Conservation (phyloP, 768 basidiomycete species). For the Leucogyrophana mollusca region DNA sequence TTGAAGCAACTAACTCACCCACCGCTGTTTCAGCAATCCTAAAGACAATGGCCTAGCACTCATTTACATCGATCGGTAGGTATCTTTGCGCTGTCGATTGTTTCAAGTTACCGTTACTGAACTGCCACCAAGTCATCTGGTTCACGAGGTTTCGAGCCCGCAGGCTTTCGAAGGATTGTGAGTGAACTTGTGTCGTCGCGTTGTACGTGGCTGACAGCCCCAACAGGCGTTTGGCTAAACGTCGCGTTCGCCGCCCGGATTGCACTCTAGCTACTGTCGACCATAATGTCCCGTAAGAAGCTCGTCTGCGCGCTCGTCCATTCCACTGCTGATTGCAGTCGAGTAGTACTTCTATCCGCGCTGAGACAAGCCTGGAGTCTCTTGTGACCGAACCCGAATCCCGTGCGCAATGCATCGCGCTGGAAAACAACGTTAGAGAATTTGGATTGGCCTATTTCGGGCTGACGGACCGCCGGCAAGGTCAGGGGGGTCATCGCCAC, state of each 20-base stretch:
- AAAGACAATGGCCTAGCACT: constrained; percentile 78
- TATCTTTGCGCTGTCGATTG: no score
- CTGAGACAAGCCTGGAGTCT: constrained; percentile 63
- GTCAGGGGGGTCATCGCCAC: constrained; percentile 33
- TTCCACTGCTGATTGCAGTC: constrained; percentile 39
- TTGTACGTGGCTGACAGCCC: constrained; percentile 10
- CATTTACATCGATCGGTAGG: constrained; percentile 80
- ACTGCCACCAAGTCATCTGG: constrained; percentile 43
- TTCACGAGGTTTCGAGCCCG: constrained; percentile 93
- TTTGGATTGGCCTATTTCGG: constrained; percentile 93
- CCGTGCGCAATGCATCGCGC: constrained; percentile 75
- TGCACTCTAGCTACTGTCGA: constrained; percentile 89
- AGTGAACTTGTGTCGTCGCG: constrained; percentile 22
- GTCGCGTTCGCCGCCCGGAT: constrained; percentile 80
- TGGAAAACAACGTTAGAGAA: constrained; percentile 89
- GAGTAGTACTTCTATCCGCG: constrained; percentile 62
- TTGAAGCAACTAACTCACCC: constrained; percentile 11
- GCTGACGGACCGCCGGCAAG: constrained; percentile 86
- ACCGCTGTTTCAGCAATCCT: constrained; percentile 46
- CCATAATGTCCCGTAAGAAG: constrained; percentile 80
- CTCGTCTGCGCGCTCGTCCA: neutral
- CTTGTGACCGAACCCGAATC: constrained; percentile 88
- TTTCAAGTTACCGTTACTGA: neutral
- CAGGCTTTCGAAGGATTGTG: constrained; percentile 89
- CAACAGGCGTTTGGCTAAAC: constrained; percentile 64